Conservation (phyloP, 306 rosid species). For the Casuarina glauca region DNA sequence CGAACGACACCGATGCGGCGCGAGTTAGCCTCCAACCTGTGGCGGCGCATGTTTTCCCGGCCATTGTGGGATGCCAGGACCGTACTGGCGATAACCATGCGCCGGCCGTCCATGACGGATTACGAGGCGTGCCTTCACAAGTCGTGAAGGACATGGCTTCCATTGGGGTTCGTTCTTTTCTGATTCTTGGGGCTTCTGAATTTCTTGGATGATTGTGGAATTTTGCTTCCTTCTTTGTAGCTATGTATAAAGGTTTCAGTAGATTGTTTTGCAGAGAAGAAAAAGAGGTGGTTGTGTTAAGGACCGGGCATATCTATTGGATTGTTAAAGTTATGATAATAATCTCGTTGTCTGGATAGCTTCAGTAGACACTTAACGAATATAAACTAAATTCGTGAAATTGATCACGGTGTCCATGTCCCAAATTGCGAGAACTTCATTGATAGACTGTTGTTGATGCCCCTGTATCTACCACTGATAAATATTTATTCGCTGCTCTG, state of each 20-base stretch:
- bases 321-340: not conserved
- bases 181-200: not conserved
- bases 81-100: conserved; percentile 1
- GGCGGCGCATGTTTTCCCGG: not conserved
- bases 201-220: not conserved
- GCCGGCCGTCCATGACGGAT: conserved; percentile 26
- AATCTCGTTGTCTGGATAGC: not conserved
- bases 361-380: not conserved
- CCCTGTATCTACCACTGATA: not conserved
- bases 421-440: not conserved
- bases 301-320: not conserved
- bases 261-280: not conserved
- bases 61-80: conserved; percentile 9
- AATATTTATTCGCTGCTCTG: not conserved
- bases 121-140: conserved; percentile 48
- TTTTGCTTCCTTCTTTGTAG: not conserved
- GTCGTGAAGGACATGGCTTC: conserved; percentile 51
- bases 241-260: not conserved
- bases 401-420: not conserved
- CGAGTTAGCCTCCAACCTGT: not conserved
- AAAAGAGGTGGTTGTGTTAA: not conserved
- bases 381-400: not conserved
- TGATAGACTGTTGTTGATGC: not conserved
- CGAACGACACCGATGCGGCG: conserved; percentile 2
- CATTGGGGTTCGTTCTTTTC: conserved; percentile 39